Evolutionary conservation across 2,329 filamentous ascomycete genomes (phyloP), one percentile per base, ranked within the genome.

Genomic region (Hypoxylon sp.): DNA sequence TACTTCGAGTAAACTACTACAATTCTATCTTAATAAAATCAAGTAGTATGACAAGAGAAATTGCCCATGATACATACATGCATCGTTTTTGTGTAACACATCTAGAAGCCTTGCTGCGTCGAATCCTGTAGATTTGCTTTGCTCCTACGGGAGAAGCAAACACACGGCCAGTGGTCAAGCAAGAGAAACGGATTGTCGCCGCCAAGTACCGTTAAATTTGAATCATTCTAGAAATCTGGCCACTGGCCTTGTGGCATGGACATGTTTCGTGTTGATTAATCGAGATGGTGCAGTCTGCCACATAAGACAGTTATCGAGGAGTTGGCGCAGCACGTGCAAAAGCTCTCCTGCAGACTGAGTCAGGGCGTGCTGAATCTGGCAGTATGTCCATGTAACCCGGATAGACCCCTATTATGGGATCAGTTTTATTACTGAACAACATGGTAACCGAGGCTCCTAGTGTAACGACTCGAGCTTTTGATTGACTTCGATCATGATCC

Each of bases 211-310:
- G 8, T 3, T 43, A 37, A 20, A 6, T 11, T 32, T 22, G 20
- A 34, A 39, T 32, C 28, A 17, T 60, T 56, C 46, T 58, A 53
- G 59, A 65, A 59, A 34, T 10, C 26, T 28, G 55, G 37, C 49
- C 19, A 55, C 44, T 26, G 43, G 17, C 34, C 43, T 34, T 30
- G 28, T 50, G 10, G 24, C 22, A 39, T 57, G 60, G 56, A 53
- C 41, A 15, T 58, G 65, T 68, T 65, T 68, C 62, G 46, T 19
- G 50, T 68, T 52, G 37, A 68, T 65, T 60, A 62, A 65, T 62
- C 52, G 39, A 62, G 51, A 58, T 56, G 50, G 49, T 48, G 50
- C 24, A 50, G 49, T 19, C 37, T 43, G 47, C 47, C 41, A 56
- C 32, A 19, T 7, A 51, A 65, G 62, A 63, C 62, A 65, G 26